Evolutionary conservation across 2,329 filamentous ascomycete species (phyloP).

Genomic region (Fusarium globosum): DNA sequence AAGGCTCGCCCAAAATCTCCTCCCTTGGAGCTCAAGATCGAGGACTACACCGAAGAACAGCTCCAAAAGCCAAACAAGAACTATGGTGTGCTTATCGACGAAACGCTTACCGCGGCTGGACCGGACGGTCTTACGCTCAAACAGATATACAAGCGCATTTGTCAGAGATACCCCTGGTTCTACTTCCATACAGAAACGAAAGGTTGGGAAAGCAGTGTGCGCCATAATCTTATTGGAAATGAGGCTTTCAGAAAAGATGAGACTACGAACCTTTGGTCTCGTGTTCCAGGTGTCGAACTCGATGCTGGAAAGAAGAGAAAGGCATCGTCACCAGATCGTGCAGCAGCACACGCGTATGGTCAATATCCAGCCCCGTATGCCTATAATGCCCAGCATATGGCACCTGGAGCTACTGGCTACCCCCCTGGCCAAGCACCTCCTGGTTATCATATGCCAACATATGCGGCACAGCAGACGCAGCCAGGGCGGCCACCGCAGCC

Average conservation of each 20-base stretch:
- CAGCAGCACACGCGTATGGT: conserved; percentile 53
- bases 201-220: conserved; percentile 74
- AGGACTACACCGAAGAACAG: conserved; percentile 68
- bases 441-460: conserved; percentile 51
- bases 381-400: conserved; percentile 52
- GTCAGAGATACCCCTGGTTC: conserved; percentile 68
- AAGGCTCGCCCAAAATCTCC: conserved; percentile 70
- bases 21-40: conserved; percentile 64
- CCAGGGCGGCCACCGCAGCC: conserved; percentile 46
- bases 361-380: conserved; percentile 49
- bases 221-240: conserved; percentile 71
- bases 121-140: conserved; percentile 67
- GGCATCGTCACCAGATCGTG: conserved; percentile 62
- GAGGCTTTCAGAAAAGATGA: conserved; percentile 70
- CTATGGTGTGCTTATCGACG: conserved; percentile 70
- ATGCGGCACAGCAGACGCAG: conserved; percentile 47
- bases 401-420: conserved; percentile 48
- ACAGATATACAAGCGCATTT: conserved; percentile 72
- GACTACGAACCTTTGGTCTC: conserved; percentile 66
- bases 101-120: conserved; percentile 65
- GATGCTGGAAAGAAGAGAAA: conserved; percentile 72
- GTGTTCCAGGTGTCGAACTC: conserved; percentile 67
- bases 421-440: conserved; percentile 49
- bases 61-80: conserved; percentile 72
- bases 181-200: conserved; percentile 70